Evolutionary conservation across 2,329 filamentous ascomycete species (phyloP).

Genomic region (Macrophomina pseudophaseolina): DNA sequence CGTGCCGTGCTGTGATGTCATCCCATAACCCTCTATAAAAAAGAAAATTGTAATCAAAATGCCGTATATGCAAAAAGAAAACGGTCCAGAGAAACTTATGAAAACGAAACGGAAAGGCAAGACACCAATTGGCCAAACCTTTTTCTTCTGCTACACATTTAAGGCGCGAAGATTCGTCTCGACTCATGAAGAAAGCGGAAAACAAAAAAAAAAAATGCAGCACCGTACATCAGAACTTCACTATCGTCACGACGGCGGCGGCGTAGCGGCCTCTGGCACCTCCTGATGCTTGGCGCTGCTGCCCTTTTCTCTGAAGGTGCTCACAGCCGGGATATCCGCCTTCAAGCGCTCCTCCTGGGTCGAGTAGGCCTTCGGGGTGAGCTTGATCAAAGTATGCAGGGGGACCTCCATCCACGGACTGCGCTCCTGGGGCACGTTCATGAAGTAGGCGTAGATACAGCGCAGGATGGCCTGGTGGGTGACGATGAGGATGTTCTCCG

Average conservation of each 20-base stretch:
- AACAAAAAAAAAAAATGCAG: background rate
- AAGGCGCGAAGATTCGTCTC: background rate
- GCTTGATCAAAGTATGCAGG: conserved; percentile 92
- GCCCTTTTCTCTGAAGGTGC: conserved; percentile 94
- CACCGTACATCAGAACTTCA: background rate
- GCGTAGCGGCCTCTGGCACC: background rate
- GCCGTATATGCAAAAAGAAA: conserved; percentile 6
- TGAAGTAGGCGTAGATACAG: conserved; percentile 98
- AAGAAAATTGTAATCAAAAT: background rate
- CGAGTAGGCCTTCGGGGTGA: conserved; percentile 91
- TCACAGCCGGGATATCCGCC: conserved; percentile 93
- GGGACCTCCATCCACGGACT: conserved; percentile 99
- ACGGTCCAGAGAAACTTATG: background rate
- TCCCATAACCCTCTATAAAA: background rate
- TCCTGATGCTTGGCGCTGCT: conserved; percentile 25
- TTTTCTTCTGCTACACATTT: background rate
- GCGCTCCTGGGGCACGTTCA: conserved; percentile 91
- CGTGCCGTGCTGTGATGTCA: background rate
- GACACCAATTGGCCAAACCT: background rate
- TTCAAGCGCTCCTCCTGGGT: conserved; percentile 88
- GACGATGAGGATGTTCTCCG: conserved; percentile 96
- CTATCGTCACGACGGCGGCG: background rate
- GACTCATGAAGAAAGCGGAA: background rate
- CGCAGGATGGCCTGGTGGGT: conserved; percentile 96
- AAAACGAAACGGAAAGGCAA: background rate